These are phyloP conservation scores for Ceratocystis lukuohia DNA, from an alignment of 2,329 filamentous ascomycete species.

Conservation along the genomic window DNA sequence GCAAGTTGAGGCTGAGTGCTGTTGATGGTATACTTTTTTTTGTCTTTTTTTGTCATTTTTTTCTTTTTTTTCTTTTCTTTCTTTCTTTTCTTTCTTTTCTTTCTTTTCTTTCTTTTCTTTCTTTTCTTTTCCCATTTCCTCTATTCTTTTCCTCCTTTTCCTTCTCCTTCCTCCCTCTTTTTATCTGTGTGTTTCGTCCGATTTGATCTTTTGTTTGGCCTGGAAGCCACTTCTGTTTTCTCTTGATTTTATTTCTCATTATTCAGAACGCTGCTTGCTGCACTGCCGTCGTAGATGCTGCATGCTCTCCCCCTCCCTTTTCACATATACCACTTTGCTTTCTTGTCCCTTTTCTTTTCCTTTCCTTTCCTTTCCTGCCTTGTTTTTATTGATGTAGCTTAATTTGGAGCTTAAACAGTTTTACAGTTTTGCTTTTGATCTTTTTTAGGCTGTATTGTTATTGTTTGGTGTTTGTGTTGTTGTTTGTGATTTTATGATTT, in stretches of 20 bases:
- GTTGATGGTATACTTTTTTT: neutral
- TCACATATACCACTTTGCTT: neutral
- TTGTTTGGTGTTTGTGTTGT: slow-evolving; percentile 1
- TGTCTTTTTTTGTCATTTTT: neutral
- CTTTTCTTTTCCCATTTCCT: neutral
- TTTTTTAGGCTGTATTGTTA: neutral
- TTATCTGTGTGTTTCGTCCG: neutral
- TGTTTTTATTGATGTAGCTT: neutral
- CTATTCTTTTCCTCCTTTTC: neutral
- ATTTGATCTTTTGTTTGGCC: neutral
- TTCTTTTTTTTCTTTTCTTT: too few species aligned
- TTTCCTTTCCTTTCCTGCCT: neutral
- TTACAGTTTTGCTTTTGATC: neutral
- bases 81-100: neutral
- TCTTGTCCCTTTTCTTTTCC: neutral
- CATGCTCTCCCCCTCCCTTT: neutral
- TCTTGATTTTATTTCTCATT: too few species aligned
- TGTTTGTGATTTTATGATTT: neutral
- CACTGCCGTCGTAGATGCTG: neutral
- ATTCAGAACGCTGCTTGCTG: too few species aligned
- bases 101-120: too few species aligned
- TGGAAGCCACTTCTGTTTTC: too few species aligned
- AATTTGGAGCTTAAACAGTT: neutral
- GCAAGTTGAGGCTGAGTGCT: neutral
- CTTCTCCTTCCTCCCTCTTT: neutral